phyloP scores from a whole-genome alignment of 805 yeast species.

The Wickerhamomyces tratensis region DNA sequence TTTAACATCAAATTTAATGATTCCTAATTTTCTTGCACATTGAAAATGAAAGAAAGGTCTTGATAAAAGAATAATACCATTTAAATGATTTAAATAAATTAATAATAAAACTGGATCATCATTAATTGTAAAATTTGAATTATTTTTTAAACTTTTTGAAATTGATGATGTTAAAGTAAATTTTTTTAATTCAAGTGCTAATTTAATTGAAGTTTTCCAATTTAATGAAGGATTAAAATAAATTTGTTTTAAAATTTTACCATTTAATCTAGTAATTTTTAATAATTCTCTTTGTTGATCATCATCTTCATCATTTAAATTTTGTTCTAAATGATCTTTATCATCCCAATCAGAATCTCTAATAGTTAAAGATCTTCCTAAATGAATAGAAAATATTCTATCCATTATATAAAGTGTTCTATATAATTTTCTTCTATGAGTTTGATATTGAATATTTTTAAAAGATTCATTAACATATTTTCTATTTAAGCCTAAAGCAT shows the following conservation, averaged over 20 bases:
- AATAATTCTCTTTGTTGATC: constrained; percentile 22
- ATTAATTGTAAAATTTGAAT: constrained; percentile 7
- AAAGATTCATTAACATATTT: constrained; percentile 27
- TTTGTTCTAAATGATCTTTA: constrained; percentile 7
- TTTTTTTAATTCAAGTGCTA: constrained; percentile 26
- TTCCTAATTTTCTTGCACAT: constrained; percentile 13
- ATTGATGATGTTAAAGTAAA: constrained; percentile 25
- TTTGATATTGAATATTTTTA: constrained; percentile 17
- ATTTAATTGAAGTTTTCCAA: constrained; percentile 20
- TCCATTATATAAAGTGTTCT: constrained; percentile 26
- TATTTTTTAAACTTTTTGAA: constrained; percentile 9
- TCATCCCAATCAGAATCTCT: constrained; percentile 31
- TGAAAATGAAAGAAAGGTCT: constrained; percentile 32
- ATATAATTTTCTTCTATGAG: constrained; percentile 25
- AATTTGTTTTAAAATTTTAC: constrained; percentile 22
- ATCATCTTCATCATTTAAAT: constrained; percentile 2
- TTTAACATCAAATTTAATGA: constrained; percentile 8
- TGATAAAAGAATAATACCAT: constrained; percentile 27
- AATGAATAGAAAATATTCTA: constrained; percentile 21
- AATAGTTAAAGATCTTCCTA: constrained; percentile 29
- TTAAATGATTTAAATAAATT: constrained; percentile 27
- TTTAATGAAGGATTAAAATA: constrained; percentile 24
- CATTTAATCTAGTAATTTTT: constrained; percentile 20
- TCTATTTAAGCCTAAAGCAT: constrained; percentile 31
- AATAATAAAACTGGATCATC: constrained; percentile 14